Percentiles rank a stretch among this genome's conserved stretches.
Evolutionary conservation across 2,329 filamentous ascomycete species (phyloP).

Genomic region (Shiraia sp.): DNA sequence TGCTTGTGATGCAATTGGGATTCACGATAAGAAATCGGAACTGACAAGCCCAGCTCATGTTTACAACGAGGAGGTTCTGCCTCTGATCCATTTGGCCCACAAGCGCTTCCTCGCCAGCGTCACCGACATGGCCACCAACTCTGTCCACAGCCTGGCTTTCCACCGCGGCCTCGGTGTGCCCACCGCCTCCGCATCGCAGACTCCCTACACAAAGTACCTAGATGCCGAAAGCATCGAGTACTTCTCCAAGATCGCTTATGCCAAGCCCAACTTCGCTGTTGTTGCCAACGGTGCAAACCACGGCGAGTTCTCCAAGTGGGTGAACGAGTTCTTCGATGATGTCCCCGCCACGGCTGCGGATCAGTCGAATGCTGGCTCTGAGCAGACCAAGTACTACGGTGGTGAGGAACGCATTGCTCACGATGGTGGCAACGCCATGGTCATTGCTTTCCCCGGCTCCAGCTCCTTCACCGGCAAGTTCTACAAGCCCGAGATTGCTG

Average conservation of each 20-base stretch:
- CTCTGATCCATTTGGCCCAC: constrained; percentile 77
- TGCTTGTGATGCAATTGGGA: constrained; percentile 17
- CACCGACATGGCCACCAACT: constrained; percentile 77
- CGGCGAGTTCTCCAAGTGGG: constrained; percentile 81
- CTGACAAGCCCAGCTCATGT: constrained; percentile 69
- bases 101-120: constrained; percentile 67
- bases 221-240: constrained; percentile 73
- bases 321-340: constrained; percentile 85
- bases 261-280: constrained; percentile 87
- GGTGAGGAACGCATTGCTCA: constrained; percentile 90
- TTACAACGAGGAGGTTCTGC: constrained; percentile 84
- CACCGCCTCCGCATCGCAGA: constrained; percentile 71
- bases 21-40: constrained; percentile 3
- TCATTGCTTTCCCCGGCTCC: constrained; percentile 91
- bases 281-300: constrained; percentile 86
- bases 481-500: constrained; percentile 87
- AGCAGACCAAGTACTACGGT: constrained; percentile 84
- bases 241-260: constrained; percentile 79
- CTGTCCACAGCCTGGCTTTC: constrained; percentile 84
- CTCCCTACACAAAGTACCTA: constrained; percentile 78
- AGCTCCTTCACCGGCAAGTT: constrained; percentile 71
- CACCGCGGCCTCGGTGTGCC: constrained; percentile 87
- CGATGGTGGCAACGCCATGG: constrained; percentile 75
- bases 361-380: constrained; percentile 57
- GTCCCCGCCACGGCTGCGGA: constrained; percentile 57